These are phyloP conservation scores for Jamesozyma piceae DNA, from an alignment of 805 yeast genomes.

Conservation along the genomic window DNA sequence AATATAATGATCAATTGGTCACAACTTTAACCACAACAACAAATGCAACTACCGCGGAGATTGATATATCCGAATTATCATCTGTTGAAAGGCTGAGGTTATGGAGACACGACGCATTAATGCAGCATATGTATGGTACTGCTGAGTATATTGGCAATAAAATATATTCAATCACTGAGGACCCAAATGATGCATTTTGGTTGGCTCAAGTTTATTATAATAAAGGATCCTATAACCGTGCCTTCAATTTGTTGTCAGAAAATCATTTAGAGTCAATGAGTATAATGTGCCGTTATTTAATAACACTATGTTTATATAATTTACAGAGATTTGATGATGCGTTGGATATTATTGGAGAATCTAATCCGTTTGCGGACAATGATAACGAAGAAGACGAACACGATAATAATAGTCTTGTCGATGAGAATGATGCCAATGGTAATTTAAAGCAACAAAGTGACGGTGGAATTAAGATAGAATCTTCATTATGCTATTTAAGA, in stretches of 20 bases:
- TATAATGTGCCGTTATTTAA: slow-evolving; percentile 71
- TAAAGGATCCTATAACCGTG: slow-evolving; percentile 69
- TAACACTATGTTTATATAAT: slow-evolving; percentile 64
- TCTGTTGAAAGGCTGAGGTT: slow-evolving; percentile 78
- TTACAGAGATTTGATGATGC: slow-evolving; percentile 83
- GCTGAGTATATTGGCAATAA: slow-evolving; percentile 92
- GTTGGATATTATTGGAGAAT: slow-evolving; percentile 71
- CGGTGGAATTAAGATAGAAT: slow-evolving; percentile 80
- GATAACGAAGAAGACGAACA: slow-evolving; percentile 45
- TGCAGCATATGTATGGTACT: slow-evolving; percentile 84
- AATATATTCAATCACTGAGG: slow-evolving; percentile 70
- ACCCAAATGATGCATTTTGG: slow-evolving; percentile 94
- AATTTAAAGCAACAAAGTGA: slow-evolving; percentile 31
- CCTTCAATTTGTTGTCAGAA: slow-evolving; percentile 56
- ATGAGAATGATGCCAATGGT: slow-evolving; percentile 9
- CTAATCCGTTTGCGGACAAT: slow-evolving; percentile 53
- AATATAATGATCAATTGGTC: neutral
- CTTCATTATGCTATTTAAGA: slow-evolving; percentile 75
- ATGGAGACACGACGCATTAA: slow-evolving; percentile 89
- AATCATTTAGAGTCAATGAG: slow-evolving; percentile 45
- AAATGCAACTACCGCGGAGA: slow-evolving; percentile 13
- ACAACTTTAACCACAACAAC: slow-evolving; percentile 14
- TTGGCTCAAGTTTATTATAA: slow-evolving; percentile 80
- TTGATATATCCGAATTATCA: slow-evolving; percentile 33
- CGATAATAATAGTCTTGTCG: slow-evolving; percentile 26